A percentile compares a stretch with the other conserved stretches of the same genome.
These are phyloP conservation scores for Closterium sp. DNA, from an alignment of 139 green algal species.

Conservation along the genomic window DNA sequence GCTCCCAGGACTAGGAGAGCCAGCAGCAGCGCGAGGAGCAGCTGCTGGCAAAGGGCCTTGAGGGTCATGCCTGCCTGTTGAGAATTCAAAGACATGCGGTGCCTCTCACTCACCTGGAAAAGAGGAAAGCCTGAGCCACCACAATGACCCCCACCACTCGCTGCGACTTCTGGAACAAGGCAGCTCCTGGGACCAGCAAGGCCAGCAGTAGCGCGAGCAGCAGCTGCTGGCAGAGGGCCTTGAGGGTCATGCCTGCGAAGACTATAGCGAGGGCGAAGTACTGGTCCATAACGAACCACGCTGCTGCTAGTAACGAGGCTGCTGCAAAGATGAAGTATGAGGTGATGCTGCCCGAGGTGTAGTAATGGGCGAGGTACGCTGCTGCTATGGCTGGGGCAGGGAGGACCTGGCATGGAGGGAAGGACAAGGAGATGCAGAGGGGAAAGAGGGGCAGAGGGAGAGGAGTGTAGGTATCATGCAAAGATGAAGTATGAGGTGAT, in stretches of 20 bases:
- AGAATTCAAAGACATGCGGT: too few species aligned
- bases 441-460: not conserved
- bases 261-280: constrained; percentile 85
- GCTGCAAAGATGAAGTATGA: constrained; percentile 81
- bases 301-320: constrained; percentile 54
- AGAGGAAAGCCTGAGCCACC: constrained; percentile 65
- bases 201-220: constrained; percentile 67
- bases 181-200: constrained; percentile 72
- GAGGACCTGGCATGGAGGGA: constrained; percentile 52
- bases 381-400: constrained; percentile 75
- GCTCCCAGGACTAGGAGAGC: constrained; percentile 76
- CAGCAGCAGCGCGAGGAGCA: constrained; percentile 67
- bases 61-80: constrained; percentile 44
- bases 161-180: constrained; percentile 29
- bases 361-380: constrained; percentile 81
- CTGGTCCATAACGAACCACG: constrained; percentile 76
- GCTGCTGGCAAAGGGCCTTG: constrained; percentile 67
- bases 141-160: constrained; percentile 37
- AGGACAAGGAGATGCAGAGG: not conserved
- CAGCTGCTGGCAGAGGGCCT: constrained; percentile 69
- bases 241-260: constrained; percentile 59
- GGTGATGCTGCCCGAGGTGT: constrained; percentile 65
- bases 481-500: constrained; percentile 82
- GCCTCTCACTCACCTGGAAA: too few species aligned
- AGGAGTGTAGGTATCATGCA: constrained; percentile 51